These are phyloP conservation scores for Triticum dicoccoides DNA, from an alignment of 176 grass and related monocot genomes.

Conservation along the genomic window DNA sequence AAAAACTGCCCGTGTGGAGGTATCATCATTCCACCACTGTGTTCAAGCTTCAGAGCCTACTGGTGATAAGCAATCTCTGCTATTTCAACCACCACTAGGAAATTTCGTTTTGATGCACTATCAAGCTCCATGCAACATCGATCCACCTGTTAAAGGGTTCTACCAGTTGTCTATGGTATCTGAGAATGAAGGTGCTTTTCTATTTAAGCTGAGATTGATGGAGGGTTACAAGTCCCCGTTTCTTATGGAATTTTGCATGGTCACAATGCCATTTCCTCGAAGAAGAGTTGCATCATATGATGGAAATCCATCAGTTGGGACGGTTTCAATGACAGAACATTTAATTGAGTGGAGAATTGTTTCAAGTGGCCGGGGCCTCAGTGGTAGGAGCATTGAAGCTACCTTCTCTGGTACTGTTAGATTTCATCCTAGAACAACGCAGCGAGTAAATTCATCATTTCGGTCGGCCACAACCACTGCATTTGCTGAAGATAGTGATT, in stretches of 20 bases:
- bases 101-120: constrained; percentile 89
- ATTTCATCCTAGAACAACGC: constrained; percentile 63
- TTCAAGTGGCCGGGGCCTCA: constrained; percentile 62
- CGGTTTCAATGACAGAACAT: constrained; percentile 82
- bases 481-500: constrained; percentile 77
- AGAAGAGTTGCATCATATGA: constrained; percentile 88
- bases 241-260: constrained; percentile 90
- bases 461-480: constrained; percentile 32
- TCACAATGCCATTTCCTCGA: constrained; percentile 88
- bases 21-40: constrained; percentile 85
- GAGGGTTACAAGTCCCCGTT: constrained; percentile 84
- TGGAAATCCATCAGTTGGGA: constrained; percentile 84
- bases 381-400: constrained; percentile 84
- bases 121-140: constrained; percentile 50
- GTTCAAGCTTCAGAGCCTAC: constrained; percentile 76
- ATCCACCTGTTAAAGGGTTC: constrained; percentile 90
- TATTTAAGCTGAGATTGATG: constrained; percentile 91
- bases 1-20: constrained; percentile 67
- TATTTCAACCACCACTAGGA: constrained; percentile 86
- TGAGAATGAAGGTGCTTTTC: constrained; percentile 90
- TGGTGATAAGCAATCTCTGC: constrained; percentile 74
- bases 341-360: constrained; percentile 97
- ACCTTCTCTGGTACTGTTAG: constrained; percentile 84
- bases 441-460: constrained; percentile 56
- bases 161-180: constrained; percentile 96